Conservation (phyloP, 108 stramenopile species). For the Schizochytrium sp. region DNA sequence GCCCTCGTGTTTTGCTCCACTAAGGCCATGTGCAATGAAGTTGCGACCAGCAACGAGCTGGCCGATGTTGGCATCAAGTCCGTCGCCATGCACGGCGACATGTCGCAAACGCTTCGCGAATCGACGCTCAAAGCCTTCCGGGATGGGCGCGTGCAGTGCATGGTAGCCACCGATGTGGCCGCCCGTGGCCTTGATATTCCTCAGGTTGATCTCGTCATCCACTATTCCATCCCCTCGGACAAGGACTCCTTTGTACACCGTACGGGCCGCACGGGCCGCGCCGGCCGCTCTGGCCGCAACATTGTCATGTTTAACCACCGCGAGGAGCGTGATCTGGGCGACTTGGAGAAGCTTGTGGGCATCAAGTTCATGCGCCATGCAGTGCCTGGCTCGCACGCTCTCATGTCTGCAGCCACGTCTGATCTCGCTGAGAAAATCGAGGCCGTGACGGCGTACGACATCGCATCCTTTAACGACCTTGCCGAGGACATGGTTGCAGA, state of each 20-base stretch:
- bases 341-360: slow-evolving; percentile 44
- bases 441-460: not conserved
- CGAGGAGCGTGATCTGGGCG: slow-evolving; percentile 87
- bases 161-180: slow-evolving; percentile 76
- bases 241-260: slow-evolving; percentile 75
- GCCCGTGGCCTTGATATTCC: slow-evolving; percentile 73
- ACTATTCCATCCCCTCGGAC: slow-evolving; percentile 71
- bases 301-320: slow-evolving; percentile 58
- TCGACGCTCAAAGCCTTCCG: not conserved
- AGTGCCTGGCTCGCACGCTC: not conserved
- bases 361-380: slow-evolving; percentile 12
- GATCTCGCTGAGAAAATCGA: not conserved
- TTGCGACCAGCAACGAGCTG: not conserved
- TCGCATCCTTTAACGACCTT: not conserved
- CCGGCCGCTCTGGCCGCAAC: slow-evolving; percentile 11
- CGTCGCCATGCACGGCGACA: slow-evolving; percentile 26
- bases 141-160: slow-evolving; percentile 33
- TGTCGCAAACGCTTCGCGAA: slow-evolving; percentile 16
- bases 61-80: not conserved
- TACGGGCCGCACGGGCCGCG: slow-evolving; percentile 72
- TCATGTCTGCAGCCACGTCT: not conserved
- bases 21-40: not conserved
- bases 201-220: slow-evolving; percentile 68
- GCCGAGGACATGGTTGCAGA: not conserved
- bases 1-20: not conserved